Evolutionary conservation across 1,284 basidiomycete genomes (phyloP), one percentile per base, ranked within the genome.

Genomic region (Wolfiporia cocos): DNA sequence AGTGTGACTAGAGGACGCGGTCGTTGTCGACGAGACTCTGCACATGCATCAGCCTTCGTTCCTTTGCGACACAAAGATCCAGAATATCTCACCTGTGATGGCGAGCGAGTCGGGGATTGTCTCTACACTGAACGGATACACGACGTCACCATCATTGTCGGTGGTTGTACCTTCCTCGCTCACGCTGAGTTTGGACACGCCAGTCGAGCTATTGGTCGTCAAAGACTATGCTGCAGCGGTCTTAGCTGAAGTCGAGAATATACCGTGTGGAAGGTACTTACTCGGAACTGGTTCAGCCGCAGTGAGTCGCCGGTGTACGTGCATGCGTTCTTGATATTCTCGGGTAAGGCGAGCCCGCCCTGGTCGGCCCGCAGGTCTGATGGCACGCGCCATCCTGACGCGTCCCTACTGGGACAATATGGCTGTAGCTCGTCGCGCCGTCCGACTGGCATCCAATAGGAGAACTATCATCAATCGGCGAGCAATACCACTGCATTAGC

Each of bases 241-340:
- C n/a, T n/a, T n/a, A n/a, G n/a, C n/a, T n/a, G n/a, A n/a, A n/a
- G n/a, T n/a, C n/a, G n/a, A n/a, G n/a, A n/a, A n/a, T n/a, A n/a
- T n/a, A n/a, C n/a, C n/a, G n/a, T n/a, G n/a, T n/a, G n/a, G n/a
- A 6, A n/a, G 10, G 6, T 14, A 24, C n/a, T 28, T n/a, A 39
- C 38, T 29, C 38, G 32, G 20, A 18, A 39, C 12, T 39, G 28
- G 6, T 5, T 6, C 26, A 39, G 29, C 17, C 32, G 38, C 20
- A 26, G n/a, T 11, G 5, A 5, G 18, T 22, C 29, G 38, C 32
- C 38, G 5, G 6, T 17, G 9, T 17, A 14, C n/a, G 14, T 7
- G 18, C 38, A 39, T 17, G 6, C 18, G n/a, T 39, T 19, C 18
- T 39, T 39, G 28, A 39, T 21, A 18, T 26, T n/a, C n/a, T 38